Evolutionary conservation across 2,329 filamentous ascomycete species (phyloP).

Genomic region (Aureobasidium sp.): DNA sequence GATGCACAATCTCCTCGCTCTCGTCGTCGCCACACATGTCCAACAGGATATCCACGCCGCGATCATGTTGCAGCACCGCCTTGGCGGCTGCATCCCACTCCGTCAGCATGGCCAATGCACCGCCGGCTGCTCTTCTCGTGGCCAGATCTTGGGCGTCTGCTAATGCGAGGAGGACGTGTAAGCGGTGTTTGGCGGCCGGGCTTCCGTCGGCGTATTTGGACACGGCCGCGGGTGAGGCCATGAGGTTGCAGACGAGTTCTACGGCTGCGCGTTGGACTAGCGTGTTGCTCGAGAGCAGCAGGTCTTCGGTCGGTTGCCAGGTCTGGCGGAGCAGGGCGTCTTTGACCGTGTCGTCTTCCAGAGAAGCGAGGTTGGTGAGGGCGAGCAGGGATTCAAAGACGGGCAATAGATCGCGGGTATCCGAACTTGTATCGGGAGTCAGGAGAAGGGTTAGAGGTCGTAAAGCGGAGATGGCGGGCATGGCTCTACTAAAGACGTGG

Average conservation of each 20-base stretch:
- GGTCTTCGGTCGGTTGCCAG: slow-evolving; percentile 74
- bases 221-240: slow-evolving; percentile 60
- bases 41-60: slow-evolving; percentile 73
- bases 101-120: slow-evolving; percentile 78
- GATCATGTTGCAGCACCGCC: slow-evolving; percentile 61
- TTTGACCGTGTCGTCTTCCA: slow-evolving; percentile 56
- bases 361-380: slow-evolving; percentile 83
- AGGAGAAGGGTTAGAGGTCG: slow-evolving; percentile 73
- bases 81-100: slow-evolving; percentile 68
- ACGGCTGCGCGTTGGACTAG: slow-evolving; percentile 75
- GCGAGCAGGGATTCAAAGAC: slow-evolving; percentile 87
- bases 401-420: slow-evolving; percentile 70
- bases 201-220: slow-evolving; percentile 62
- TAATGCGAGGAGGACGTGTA: slow-evolving; percentile 81
- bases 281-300: slow-evolving; percentile 67
- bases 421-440: slow-evolving; percentile 51
- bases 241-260: slow-evolving; percentile 87
- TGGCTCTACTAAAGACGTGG: slow-evolving; percentile 73
- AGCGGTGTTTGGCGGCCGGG: slow-evolving; percentile 60
- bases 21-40: slow-evolving; percentile 70
- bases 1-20: slow-evolving; percentile 56
- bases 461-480: slow-evolving; percentile 70
- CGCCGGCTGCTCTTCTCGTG: slow-evolving; percentile 77
- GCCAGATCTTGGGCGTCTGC: slow-evolving; percentile 76
- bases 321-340: slow-evolving; percentile 64